Percentiles rank a stretch among this genome's conserved stretches.
Evolutionary conservation across 352 stramenopile species (phyloP).

Genomic region (Globisporangium alternatum): DNA sequence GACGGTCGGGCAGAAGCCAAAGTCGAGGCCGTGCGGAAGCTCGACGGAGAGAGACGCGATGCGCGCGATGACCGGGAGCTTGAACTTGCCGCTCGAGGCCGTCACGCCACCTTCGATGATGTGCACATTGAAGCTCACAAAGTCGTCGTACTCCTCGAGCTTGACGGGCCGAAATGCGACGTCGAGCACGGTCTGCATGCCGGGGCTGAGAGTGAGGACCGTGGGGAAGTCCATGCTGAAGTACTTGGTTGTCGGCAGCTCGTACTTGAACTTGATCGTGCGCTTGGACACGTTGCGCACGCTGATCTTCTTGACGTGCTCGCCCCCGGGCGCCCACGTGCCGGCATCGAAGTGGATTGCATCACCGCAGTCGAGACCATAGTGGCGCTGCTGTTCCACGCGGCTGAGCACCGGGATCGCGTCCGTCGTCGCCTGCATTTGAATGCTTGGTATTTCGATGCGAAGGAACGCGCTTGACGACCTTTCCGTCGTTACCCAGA

Average conservation of each 20-base stretch:
- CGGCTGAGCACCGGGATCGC: constrained; percentile 56
- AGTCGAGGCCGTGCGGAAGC: constrained; percentile 68
- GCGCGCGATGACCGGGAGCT: constrained; percentile 80
- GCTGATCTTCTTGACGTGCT: constrained; percentile 88
- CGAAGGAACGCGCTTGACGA: no score
- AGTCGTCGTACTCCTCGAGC: constrained; percentile 91
- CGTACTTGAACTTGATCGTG: constrained; percentile 92
- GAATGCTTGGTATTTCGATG: no score
- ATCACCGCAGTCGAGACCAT: constrained; percentile 82
- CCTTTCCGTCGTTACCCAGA: no score
- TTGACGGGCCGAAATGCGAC: constrained; percentile 90
- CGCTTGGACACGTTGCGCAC: constrained; percentile 90
- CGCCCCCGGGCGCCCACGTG: constrained; percentile 87
- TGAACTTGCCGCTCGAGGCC: constrained; percentile 72
- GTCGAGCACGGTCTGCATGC: constrained; percentile 83
- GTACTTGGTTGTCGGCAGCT: constrained; percentile 90
- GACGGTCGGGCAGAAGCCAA: constrained; percentile 88
- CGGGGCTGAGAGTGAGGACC: constrained; percentile 84
- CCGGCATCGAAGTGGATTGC: constrained; percentile 85
- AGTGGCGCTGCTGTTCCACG: constrained; percentile 70
- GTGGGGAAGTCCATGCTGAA: constrained; percentile 94
- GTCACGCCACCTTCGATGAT: constrained; percentile 76
- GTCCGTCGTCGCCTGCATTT: constrained; percentile 2
- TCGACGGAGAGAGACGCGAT: constrained; percentile 71
- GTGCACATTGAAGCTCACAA: constrained; percentile 87